Percentiles rank a stretch among this genome's conserved stretches.
phyloP scores from a whole-genome alignment of 1,139 yeast species.

The Hansenula sp. region DNA sequence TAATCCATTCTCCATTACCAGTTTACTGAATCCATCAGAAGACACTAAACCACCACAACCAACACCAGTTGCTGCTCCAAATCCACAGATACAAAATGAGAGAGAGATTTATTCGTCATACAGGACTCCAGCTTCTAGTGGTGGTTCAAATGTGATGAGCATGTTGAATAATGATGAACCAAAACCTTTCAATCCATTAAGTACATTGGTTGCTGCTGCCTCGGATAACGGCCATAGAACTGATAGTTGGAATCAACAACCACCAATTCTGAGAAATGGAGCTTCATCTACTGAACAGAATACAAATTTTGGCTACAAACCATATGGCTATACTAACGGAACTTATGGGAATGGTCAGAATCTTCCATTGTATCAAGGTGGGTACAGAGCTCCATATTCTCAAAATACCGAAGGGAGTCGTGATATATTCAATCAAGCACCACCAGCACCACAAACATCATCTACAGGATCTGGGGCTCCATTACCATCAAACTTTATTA shows the following conservation, averaged over 20 bases:
- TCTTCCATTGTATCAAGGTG: too few relatives aligned
- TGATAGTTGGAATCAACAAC: not conserved
- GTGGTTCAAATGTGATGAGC: not conserved
- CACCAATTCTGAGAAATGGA: not conserved
- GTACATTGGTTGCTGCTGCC: not conserved
- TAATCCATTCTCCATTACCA: constrained; percentile 21
- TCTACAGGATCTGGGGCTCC: too few relatives aligned
- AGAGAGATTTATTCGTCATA: not conserved
- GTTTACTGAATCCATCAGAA: constrained; percentile 21
- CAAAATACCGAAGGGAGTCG: too few relatives aligned
- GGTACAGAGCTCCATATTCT: not conserved
- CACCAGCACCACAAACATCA: too few relatives aligned
- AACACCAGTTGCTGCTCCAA: not conserved
- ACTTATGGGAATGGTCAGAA: too few relatives aligned
- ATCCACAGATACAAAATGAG: not conserved
- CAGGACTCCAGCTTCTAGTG: not conserved
- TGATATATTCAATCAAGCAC: too few relatives aligned
- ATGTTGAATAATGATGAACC: constrained; percentile 1
- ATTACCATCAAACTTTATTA: too few relatives aligned
- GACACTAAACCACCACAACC: constrained; percentile 4
- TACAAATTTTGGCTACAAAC: not conserved
- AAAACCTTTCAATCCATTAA: not conserved
- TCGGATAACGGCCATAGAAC: not conserved
- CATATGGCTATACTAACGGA: too few relatives aligned
- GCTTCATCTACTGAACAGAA: not conserved